phyloP scores from a whole-genome alignment of 768 basidiomycete genomes.

The Terana coerulea region DNA sequence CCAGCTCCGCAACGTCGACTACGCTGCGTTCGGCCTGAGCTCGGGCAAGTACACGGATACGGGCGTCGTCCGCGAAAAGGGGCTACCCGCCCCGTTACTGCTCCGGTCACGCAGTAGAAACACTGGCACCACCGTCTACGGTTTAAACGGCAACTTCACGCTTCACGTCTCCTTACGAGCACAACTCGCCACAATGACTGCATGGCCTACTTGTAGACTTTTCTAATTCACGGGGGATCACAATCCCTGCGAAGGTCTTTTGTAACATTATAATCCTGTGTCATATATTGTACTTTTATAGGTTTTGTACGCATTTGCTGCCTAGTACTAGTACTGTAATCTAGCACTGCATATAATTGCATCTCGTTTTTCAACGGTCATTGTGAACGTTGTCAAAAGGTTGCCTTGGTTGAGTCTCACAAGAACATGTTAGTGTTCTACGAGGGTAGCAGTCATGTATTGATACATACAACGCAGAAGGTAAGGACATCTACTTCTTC shows the following conservation, averaged over 20 bases:
- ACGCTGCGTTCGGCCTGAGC: constrained; percentile 20
- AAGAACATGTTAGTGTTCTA: too few relatives aligned
- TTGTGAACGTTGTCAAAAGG: too few relatives aligned
- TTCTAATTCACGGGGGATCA: not conserved
- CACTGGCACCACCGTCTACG: not conserved
- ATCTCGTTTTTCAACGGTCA: too few relatives aligned
- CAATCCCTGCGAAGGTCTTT: not conserved
- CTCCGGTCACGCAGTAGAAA: not conserved
- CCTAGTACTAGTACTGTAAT: too few relatives aligned
- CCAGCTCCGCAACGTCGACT: constrained; percentile 21
- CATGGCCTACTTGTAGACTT: not conserved
- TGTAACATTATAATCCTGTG: not conserved
- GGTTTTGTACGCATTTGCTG: not conserved
- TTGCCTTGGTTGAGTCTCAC: too few relatives aligned
- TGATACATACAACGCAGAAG: too few relatives aligned
- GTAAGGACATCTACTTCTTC: constrained; percentile 43
- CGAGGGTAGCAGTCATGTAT: too few relatives aligned
- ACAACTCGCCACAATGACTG: too few relatives aligned
- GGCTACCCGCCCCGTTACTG: not conserved
- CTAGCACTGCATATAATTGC: not conserved
- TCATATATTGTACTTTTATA: not conserved
- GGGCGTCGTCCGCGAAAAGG: not conserved
- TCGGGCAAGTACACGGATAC: constrained; percentile 23
- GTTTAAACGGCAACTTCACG: not conserved
- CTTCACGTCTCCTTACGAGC: not conserved